Evolutionary conservation across 2,329 filamentous ascomycete genomes (phyloP).

Genomic region (Fusarium gaditjirri): DNA sequence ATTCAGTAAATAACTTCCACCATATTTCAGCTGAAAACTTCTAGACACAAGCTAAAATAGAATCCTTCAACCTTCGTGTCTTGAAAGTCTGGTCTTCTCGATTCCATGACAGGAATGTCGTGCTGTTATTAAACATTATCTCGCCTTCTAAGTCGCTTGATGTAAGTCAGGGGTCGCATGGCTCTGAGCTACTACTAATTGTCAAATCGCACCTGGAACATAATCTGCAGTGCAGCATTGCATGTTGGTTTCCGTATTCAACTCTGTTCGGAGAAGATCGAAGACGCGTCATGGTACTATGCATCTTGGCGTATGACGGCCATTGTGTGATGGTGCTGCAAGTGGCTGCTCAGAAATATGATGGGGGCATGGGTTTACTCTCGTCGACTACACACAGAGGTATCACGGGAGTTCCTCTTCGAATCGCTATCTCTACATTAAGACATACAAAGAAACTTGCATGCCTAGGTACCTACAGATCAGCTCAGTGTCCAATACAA

Average conservation of each 20-base stretch:
- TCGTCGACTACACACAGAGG: not conserved
- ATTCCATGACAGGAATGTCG: not conserved
- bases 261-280: not conserved
- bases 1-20: not conserved
- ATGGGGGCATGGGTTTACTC: not conserved
- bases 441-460: not conserved
- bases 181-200: constrained; percentile 1
- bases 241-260: not conserved
- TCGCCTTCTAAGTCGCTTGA: not conserved
- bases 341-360: not conserved
- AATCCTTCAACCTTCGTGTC: not conserved
- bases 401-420: not conserved
- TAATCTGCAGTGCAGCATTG: constrained; percentile 34
- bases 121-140: not conserved
- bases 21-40: not conserved
- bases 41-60: not conserved
- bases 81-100: not conserved
- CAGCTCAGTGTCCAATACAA: not conserved
- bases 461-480: not conserved
- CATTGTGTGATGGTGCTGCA: constrained; percentile 25
- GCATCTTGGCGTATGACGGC: constrained; percentile 31
- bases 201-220: constrained; percentile 32
- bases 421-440: not conserved
- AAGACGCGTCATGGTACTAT: constrained; percentile 10
- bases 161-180: constrained; percentile 6